Evolutionary conservation across 2,329 filamentous ascomycete genomes (phyloP), one percentile per base, ranked within the genome.

Genomic region (Fusarium beomiforme): DNA sequence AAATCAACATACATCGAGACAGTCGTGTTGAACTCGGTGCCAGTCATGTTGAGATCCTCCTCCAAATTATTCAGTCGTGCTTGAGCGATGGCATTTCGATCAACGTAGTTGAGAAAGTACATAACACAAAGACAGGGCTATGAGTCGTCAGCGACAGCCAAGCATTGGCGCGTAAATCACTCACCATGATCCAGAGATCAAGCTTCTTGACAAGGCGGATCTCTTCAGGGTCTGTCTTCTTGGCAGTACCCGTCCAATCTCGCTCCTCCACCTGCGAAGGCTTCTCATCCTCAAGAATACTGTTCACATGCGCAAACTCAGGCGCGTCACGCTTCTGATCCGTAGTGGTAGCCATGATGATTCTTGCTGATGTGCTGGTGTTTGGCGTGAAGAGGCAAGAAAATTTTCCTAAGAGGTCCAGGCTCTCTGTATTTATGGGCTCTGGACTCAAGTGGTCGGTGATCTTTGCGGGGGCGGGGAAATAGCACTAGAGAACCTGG

Each of bases 11-110:
- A 80, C 77, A 82, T 81, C 8, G 81, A 83, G 14, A 83, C 80
- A 0, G 81, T 77, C 1, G 80, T 80, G 50, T 87, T 89, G 73
- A 88, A 90, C 59, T 90, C 85, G 5, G 84, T 88, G 16, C 86
- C 86, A 2, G 74, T 79, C 84, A 90, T 87, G 8, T 79, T 79
- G 2, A 90, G 80, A 58, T 89, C 85, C 13, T 81, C 74, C 63
- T 85, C 82, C 6, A 86, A 70, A 13, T 84, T 83, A 5, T 86
- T 86, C 13, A 83, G 72, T 60, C 84, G 81, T 9, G 84, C 84
- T 44, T 84, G 82, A 1, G 83, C 82, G 56, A 86, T 84, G 44
- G 83, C 83, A 42, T 85, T 84, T 33, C 83, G 77, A 41, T 85
- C 83, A 62, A 84, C 77, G 59, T 82, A 83, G 68, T 82, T 84